Percentiles rank a stretch among this genome's conserved stretches.
phyloP scores from a whole-genome alignment of 192 early-diverging fungal genomes.

The Coemansia sp. region DNA sequence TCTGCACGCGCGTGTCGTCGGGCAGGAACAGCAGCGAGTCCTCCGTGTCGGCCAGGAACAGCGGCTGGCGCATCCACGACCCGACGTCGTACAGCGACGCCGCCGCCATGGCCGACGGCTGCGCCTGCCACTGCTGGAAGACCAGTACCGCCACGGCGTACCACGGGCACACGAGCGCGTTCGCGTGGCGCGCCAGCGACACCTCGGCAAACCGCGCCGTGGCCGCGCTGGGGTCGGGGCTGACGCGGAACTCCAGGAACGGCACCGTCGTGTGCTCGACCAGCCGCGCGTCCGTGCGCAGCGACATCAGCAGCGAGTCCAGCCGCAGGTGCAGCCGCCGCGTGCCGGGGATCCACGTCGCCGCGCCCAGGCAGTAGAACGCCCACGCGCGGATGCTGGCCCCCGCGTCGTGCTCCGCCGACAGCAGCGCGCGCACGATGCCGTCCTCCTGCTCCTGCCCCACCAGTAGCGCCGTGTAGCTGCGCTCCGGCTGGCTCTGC shows the following conservation, averaged over 20 bases:
- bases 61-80: constrained; percentile 49
- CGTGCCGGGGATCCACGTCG: constrained; percentile 50
- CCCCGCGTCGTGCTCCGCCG: constrained; percentile 15
- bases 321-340: constrained; percentile 49
- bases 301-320: constrained; percentile 47
- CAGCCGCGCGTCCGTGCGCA: constrained; percentile 46
- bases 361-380: constrained; percentile 48
- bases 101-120: constrained; percentile 42
- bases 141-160: constrained; percentile 43
- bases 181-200: constrained; percentile 34
- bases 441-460: constrained; percentile 40
- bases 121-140: constrained; percentile 51
- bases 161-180: constrained; percentile 47
- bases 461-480: constrained; percentile 37
- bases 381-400: constrained; percentile 48
- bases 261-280: constrained; percentile 54
- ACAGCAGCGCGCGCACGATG: constrained; percentile 37
- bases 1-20: constrained; percentile 49
- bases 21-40: constrained; percentile 49
- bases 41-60: constrained; percentile 41
- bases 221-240: constrained; percentile 37
- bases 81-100: constrained; percentile 34
- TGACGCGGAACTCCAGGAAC: constrained; percentile 53
- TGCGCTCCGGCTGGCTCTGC: constrained; percentile 34
- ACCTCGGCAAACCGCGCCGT: constrained; percentile 50